A percentile compares a stretch with the other conserved stretches of the same genome.
Evolutionary conservation across 2,329 filamentous ascomycete species (phyloP).

Genomic region (Leptographium radiaticola): DNA sequence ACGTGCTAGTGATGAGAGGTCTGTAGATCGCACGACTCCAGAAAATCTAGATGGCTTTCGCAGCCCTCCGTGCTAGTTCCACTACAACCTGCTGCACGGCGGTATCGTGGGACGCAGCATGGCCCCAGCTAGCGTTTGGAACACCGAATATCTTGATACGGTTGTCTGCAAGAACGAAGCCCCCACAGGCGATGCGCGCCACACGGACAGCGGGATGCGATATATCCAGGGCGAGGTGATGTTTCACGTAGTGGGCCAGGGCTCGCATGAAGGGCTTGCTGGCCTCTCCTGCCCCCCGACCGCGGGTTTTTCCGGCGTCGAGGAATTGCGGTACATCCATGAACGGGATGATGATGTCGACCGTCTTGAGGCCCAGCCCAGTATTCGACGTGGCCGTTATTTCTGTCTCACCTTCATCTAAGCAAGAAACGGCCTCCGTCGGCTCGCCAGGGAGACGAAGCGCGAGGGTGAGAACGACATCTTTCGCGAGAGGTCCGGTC

Average conservation of each 20-base stretch:
- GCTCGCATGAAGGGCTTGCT: slow-evolving; percentile 35
- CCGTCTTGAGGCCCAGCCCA: slow-evolving; percentile 24
- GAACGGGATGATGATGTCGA: slow-evolving; percentile 39
- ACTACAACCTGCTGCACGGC: slow-evolving; percentile 3
- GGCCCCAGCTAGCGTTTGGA: neutral
- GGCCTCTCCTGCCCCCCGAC: neutral
- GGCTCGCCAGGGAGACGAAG: slow-evolving; percentile 23
- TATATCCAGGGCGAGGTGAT: slow-evolving; percentile 41
- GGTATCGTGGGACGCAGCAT: neutral
- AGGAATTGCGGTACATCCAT: slow-evolving; percentile 34
- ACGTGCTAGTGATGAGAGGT: too few relatives aligned
- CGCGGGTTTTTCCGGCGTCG: slow-evolving; percentile 21
- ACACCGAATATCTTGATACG: slow-evolving; percentile 33
- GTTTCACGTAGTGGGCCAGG: slow-evolving; percentile 33
- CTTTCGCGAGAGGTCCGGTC: slow-evolving; percentile 24
- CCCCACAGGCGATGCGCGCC: slow-evolving; percentile 39
- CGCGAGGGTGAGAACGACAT: slow-evolving; percentile 36
- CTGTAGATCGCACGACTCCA: too few relatives aligned
- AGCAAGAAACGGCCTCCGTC: neutral
- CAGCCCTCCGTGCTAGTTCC: slow-evolving; percentile 3
- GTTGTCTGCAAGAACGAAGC: slow-evolving; percentile 40
- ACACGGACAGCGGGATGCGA: slow-evolving; percentile 42
- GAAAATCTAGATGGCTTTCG: neutral
- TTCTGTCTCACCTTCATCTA: neutral
- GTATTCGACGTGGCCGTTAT: neutral